These are phyloP conservation scores for Nannochloris sp. DNA, from an alignment of 139 green algal species.

Conservation along the genomic window DNA sequence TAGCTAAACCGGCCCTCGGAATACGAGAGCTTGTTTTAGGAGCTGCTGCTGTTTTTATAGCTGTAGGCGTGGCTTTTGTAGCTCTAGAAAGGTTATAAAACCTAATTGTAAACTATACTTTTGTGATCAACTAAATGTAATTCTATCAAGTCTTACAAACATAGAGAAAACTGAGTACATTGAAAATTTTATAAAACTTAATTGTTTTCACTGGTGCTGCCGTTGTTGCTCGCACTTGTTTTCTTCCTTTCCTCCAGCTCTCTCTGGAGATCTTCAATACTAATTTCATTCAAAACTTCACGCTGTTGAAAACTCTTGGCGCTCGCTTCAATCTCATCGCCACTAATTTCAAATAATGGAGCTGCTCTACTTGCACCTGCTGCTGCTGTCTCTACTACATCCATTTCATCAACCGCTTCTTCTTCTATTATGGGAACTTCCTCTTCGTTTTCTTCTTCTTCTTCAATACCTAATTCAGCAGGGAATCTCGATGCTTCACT, in stretches of 20 bases:
- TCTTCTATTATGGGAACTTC: not conserved
- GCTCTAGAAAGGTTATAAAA: not conserved
- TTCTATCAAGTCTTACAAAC: not conserved
- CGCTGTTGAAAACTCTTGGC: not conserved
- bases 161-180: too few relatives aligned
- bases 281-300: not conserved
- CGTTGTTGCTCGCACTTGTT: not conserved
- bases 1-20: too few relatives aligned
- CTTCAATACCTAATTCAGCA: not conserved
- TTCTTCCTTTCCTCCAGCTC: not conserved
- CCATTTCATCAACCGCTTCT: not conserved
- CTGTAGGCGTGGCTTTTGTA: constrained; percentile 4
- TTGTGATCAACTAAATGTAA: not conserved
- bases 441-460: not conserved
- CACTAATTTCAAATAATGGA: constrained; percentile 26
- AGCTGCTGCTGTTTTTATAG: constrained; percentile 1
- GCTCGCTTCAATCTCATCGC: constrained; percentile 20
- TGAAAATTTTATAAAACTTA: not conserved
- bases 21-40: not conserved
- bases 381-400: not conserved
- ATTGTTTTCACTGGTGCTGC: not conserved
- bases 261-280: not conserved
- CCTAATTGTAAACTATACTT: not conserved
- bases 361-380: too few relatives aligned
- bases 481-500: not conserved